Percentiles rank a stretch among this genome's conserved stretches.
Evolutionary conservation across 805 yeast genomes (phyloP).

Genomic region (Grigorovia yakushimaensis): DNA sequence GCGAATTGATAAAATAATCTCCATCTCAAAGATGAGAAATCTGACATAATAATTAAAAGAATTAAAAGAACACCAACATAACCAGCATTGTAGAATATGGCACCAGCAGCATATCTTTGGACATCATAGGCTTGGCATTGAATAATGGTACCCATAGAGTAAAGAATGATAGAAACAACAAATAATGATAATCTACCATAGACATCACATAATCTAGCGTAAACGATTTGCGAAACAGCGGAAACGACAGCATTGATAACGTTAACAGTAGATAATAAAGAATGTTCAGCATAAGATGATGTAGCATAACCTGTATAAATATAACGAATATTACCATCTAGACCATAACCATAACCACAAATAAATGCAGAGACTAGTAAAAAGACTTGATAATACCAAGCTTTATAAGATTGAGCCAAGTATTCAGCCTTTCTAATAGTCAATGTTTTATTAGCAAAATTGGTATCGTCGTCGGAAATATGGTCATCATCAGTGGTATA

Average conservation of each 20-base stretch:
- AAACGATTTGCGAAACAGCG: constrained; percentile 49
- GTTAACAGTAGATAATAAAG: constrained; percentile 41
- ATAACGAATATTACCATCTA: constrained; percentile 42
- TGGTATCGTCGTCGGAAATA: neutral
- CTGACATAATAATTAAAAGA: constrained; percentile 51
- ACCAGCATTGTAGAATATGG: constrained; percentile 41
- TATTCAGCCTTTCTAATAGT: constrained; percentile 44
- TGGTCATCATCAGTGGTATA: neutral
- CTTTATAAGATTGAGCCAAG: constrained; percentile 36
- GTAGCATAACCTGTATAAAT: constrained; percentile 44
- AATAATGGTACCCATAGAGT: constrained; percentile 47
- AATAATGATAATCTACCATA: constrained; percentile 47
- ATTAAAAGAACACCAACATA: constrained; percentile 55
- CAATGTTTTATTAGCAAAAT: constrained; percentile 19
- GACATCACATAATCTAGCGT: constrained; percentile 46
- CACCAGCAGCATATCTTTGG: constrained; percentile 46
- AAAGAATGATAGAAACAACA: constrained; percentile 38
- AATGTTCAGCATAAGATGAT: constrained; percentile 38
- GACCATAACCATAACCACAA: constrained; percentile 45
- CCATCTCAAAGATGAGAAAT: constrained; percentile 60
- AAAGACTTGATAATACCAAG: constrained; percentile 26
- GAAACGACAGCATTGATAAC: constrained; percentile 45
- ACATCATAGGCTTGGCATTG: constrained; percentile 47
- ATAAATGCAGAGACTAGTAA: constrained; percentile 38
- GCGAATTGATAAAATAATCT: constrained; percentile 55